Conservation (phyloP, 805 yeast genomes). For the Spathaspora passalidarum region DNA sequence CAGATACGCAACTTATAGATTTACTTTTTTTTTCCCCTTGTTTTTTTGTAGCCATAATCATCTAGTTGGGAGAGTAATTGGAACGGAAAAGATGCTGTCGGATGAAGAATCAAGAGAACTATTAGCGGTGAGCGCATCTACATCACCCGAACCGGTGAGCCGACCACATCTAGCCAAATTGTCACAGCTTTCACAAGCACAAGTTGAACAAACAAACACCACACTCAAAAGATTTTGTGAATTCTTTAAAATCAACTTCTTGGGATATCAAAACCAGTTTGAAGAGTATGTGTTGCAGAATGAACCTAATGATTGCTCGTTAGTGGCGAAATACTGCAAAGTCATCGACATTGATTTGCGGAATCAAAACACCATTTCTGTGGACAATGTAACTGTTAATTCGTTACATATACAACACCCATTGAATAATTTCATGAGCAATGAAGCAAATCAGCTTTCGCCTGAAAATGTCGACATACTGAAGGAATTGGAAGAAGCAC, state of each 20-base stretch:
- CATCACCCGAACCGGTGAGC: slow-evolving; percentile 1
- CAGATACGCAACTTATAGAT: too few relatives aligned
- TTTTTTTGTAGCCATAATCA: too few relatives aligned
- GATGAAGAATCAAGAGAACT: slow-evolving; percentile 13
- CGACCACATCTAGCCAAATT: slow-evolving; percentile 3
- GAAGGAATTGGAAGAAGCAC: slow-evolving; percentile 45
- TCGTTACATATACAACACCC: slow-evolving; percentile 53
- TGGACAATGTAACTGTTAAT: slow-evolving; percentile 35
- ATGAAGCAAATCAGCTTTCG: slow-evolving; percentile 19
- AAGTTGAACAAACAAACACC: slow-evolving; percentile 17
- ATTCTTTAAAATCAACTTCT: slow-evolving; percentile 22
- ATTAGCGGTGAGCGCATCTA: slow-evolving; percentile 11
- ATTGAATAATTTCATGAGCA: slow-evolving; percentile 26
- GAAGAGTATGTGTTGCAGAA: slow-evolving; percentile 38
- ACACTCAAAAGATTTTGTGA: slow-evolving; percentile 20
- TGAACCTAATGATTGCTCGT: slow-evolving; percentile 56
- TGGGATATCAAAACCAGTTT: slow-evolving; percentile 28
- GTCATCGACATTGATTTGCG: slow-evolving; percentile 37
- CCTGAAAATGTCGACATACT: slow-evolving; percentile 18
- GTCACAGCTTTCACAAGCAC: slow-evolving; percentile 8
- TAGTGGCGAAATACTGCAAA: slow-evolving; percentile 46
- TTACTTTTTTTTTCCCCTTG: too few relatives aligned
- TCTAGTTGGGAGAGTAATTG: too few relatives aligned
- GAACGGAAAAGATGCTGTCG: background rate
- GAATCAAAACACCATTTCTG: slow-evolving; percentile 16